Conservation (phyloP, 225 moss, liverwort and hornwort species). For the Ulota crispa region DNA sequence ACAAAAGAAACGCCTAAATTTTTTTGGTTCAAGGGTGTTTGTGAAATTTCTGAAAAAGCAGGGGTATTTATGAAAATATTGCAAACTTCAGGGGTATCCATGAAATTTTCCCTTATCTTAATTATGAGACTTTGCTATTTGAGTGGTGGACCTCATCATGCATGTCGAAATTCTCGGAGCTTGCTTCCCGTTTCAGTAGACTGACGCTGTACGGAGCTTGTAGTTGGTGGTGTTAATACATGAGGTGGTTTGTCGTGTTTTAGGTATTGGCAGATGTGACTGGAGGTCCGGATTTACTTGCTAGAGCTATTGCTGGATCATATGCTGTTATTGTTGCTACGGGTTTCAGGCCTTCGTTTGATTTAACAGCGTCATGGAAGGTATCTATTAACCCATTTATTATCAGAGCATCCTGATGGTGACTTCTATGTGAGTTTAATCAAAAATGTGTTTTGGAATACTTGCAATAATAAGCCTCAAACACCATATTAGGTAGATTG, state of each 20-base stretch:
- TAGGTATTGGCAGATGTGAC: constrained; percentile 82
- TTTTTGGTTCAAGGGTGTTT: too few species aligned
- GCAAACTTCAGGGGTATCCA: too few species aligned
- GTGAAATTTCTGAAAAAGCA: too few species aligned
- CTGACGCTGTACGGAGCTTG: background rate
- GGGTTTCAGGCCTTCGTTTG: constrained; percentile 77
- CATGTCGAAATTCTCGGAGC: background rate
- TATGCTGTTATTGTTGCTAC: constrained; percentile 74
- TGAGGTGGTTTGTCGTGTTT: constrained; percentile 12
- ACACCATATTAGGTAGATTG: too few species aligned
- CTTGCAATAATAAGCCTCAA: background rate
- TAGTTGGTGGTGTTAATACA: background rate
- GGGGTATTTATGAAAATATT: too few species aligned
- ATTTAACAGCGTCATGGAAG: constrained; percentile 86
- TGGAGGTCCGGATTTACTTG: constrained; percentile 61
- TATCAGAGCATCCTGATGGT: background rate
- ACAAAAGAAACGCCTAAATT: too few species aligned
- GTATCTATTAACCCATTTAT: constrained; percentile 19
- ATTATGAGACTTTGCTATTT: background rate
- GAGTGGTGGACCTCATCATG: background rate
- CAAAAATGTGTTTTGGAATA: background rate
- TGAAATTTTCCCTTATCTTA: too few species aligned
- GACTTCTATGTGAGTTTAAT: background rate
- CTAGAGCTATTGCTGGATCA: constrained; percentile 64
- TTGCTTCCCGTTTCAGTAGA: background rate